These are phyloP conservation scores for Mycena kentingensis DNA, from an alignment of 768 basidiomycete genomes.

Conservation along the genomic window DNA sequence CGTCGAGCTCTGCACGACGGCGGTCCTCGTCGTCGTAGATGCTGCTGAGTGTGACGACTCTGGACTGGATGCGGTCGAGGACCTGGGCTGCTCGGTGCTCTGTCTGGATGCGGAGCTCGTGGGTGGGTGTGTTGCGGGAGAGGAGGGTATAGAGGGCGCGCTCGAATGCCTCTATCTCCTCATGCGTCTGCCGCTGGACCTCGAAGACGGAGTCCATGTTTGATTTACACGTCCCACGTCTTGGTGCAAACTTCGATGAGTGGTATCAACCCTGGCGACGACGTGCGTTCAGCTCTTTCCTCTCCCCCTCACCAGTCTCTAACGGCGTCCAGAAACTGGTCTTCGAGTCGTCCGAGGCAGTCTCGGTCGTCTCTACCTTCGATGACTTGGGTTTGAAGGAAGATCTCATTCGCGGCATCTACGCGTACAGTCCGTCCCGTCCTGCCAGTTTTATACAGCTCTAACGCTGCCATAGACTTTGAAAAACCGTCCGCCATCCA, in stretches of 20 bases:
- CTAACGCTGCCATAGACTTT: constrained; percentile 55
- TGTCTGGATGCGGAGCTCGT: constrained; percentile 67
- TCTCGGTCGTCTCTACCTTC: constrained; percentile 86
- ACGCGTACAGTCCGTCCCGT: constrained; percentile 85
- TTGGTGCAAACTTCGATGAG: constrained; percentile 62
- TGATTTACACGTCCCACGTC: constrained; percentile 61
- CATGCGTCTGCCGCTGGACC: constrained; percentile 92
- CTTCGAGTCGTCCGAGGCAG: constrained; percentile 92
- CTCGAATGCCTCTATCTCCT: constrained; percentile 93
- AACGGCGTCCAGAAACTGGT: constrained; percentile 72
- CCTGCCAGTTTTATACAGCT: neutral
- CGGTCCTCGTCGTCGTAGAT: constrained; percentile 79
- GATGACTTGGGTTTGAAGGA: constrained; percentile 92
- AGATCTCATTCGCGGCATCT: constrained; percentile 94
- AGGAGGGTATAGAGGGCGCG: constrained; percentile 83
- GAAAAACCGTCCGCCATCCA: constrained; percentile 99
- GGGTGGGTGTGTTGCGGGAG: constrained; percentile 61
- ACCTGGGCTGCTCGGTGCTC: constrained; percentile 91
- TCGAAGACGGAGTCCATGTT: constrained; percentile 93
- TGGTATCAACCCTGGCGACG: constrained; percentile 85
- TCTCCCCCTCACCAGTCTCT: constrained; percentile 10
- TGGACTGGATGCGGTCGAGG: constrained; percentile 78
- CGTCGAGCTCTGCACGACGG: constrained; percentile 66
- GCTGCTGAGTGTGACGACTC: constrained; percentile 63
- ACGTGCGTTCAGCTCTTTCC: constrained; percentile 48